A percentile compares a stretch with the other conserved stretches of the same genome.
These are phyloP conservation scores for Thermoascus crustaceus DNA, from an alignment of 2,329 filamentous ascomycete genomes.

Conservation along the genomic window DNA sequence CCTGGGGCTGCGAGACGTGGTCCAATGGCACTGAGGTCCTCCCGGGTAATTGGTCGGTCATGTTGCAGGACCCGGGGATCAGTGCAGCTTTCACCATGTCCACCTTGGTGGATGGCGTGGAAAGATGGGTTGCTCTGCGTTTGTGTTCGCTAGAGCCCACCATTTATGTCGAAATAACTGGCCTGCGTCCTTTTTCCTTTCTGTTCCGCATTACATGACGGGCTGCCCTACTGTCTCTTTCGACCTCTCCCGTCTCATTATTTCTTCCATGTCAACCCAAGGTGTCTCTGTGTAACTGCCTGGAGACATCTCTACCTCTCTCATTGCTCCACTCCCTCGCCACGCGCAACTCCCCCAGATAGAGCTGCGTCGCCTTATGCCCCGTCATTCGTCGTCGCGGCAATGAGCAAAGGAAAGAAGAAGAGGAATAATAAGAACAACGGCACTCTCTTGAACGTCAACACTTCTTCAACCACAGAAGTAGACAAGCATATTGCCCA, in stretches of 20 bases:
- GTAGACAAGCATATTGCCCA: constrained; percentile 19
- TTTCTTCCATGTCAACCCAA: constrained; percentile 1
- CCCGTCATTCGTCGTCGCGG: constrained; percentile 27
- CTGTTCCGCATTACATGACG: constrained; percentile 4
- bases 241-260: constrained; percentile 2
- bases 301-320: constrained; percentile 4
- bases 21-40: constrained; percentile 29
- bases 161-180: not conserved
- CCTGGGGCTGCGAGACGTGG: constrained; percentile 33
- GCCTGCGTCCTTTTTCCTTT: constrained; percentile 3
- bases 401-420: constrained; percentile 28
- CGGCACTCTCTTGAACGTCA: constrained; percentile 16
- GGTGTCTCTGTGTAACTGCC: constrained; percentile 4
- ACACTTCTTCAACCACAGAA: constrained; percentile 14
- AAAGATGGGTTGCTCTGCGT: constrained; percentile 30
- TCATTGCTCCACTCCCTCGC: constrained; percentile 13
- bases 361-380: constrained; percentile 15
- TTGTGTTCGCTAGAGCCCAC: constrained; percentile 16
- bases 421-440: constrained; percentile 29
- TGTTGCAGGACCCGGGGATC: constrained; percentile 23
- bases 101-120: constrained; percentile 19
- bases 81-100: constrained; percentile 21
- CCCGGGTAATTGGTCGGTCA: constrained; percentile 25
- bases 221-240: not conserved
- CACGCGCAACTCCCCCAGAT: constrained; percentile 13